Percentiles rank a stretch among this genome's conserved stretches.
Evolutionary conservation across 495 filamentous ascomycete species (phyloP).

Genomic region (Neurospora terricola): DNA sequence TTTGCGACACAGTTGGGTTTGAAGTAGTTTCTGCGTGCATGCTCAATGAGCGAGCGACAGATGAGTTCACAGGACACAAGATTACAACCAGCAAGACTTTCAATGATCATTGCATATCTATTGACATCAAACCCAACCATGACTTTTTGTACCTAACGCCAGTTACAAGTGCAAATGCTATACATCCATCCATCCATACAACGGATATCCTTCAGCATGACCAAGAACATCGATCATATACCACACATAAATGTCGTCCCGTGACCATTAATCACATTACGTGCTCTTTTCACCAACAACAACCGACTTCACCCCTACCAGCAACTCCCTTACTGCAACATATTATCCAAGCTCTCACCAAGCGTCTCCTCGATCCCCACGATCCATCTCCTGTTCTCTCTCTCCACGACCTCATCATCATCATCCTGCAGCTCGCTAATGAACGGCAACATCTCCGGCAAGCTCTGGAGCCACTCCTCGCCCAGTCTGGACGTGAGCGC

Average conservation of each 20-base stretch:
- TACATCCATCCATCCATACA: not conserved
- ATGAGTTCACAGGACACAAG: not conserved
- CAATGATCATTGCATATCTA: not conserved
- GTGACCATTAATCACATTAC: not conserved
- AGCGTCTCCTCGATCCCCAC: conserved; percentile 75
- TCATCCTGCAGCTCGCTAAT: conserved; percentile 94
- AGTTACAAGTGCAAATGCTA: not conserved
- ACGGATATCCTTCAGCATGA: not conserved
- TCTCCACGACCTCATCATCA: conserved; percentile 84
- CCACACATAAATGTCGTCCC: not conserved
- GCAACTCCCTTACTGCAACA: conserved; percentile 57
- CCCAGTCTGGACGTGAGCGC: conserved; percentile 67
- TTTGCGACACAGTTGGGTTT: not conserved
- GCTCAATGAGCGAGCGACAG: not conserved
- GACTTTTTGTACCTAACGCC: not conserved
- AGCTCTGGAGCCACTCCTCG: conserved; percentile 81
- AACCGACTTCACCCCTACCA: not conserved
- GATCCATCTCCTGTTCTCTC: conserved; percentile 79
- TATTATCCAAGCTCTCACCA: conserved; percentile 78
- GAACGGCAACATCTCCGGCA: conserved; percentile 91
- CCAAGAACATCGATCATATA: not conserved
- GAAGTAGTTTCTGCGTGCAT: not conserved
- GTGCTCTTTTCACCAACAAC: not conserved
- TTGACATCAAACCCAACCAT: not conserved
- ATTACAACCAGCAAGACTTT: not conserved